phyloP scores from a whole-genome alignment of 192 early-diverging fungal genomes.

The Allomyces javanicus region DNA sequence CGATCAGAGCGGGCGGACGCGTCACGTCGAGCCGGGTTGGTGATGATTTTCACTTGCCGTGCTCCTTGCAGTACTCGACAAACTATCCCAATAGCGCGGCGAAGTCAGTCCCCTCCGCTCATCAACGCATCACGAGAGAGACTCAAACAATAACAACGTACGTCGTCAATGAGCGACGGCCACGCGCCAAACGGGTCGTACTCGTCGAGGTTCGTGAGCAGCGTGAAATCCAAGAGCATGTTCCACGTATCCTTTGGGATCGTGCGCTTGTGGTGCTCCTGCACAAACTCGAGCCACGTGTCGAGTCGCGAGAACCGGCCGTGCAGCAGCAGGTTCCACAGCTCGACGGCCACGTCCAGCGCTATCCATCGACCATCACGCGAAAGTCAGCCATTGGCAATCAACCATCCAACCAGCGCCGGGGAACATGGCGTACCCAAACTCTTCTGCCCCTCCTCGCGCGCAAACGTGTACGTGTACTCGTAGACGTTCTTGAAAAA shows the following conservation, averaged over 20 bases:
- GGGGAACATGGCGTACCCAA: constrained; percentile 32
- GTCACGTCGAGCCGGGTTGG: background rate
- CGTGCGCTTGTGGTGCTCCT: constrained; percentile 53
- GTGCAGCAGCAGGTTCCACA: constrained; percentile 47
- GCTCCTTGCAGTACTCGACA: constrained; percentile 10
- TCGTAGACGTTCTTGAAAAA: constrained; percentile 50
- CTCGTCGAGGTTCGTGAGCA: background rate
- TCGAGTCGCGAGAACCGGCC: constrained; percentile 41
- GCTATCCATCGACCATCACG: constrained; percentile 15
- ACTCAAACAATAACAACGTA: constrained; percentile 3
- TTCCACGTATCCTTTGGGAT: constrained; percentile 73
- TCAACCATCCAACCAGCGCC: background rate
- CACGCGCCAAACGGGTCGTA: constrained; percentile 36
- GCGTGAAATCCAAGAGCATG: constrained; percentile 4
- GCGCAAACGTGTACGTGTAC: constrained; percentile 58
- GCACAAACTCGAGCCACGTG: constrained; percentile 46
- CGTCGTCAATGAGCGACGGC: constrained; percentile 65
- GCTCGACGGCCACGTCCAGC: constrained; percentile 50
- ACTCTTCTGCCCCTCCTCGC: constrained; percentile 48
- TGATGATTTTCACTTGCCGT: background rate
- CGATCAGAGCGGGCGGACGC: too few species aligned
- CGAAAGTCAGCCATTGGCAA: background rate
- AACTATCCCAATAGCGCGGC: background rate
- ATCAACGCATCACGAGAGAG: background rate
- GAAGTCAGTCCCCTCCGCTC: background rate